A percentile compares a stretch with the other conserved stretches of the same genome.
Evolutionary conservation across 257 asterid species (phyloP).

Genomic region (Voacanga thouarsii): DNA sequence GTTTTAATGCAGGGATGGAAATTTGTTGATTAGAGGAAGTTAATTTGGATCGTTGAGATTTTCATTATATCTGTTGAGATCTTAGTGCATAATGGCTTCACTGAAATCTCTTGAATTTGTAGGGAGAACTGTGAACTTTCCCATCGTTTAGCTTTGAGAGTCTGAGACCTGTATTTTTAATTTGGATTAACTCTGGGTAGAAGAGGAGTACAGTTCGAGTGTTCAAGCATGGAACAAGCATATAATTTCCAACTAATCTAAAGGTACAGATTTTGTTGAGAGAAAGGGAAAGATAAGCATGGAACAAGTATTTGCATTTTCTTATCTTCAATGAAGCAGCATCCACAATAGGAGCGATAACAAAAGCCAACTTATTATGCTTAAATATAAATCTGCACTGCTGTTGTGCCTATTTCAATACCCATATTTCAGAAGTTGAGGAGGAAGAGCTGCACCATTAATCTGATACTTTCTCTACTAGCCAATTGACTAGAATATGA

Average conservation of each 20-base stretch:
- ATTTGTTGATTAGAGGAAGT: too few relatives aligned
- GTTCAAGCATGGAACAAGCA: neutral
- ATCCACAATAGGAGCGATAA: neutral
- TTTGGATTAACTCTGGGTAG: neutral
- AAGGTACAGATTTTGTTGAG: neutral
- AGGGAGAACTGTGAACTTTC: too few relatives aligned
- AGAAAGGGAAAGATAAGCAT: too few relatives aligned
- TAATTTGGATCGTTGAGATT: too few relatives aligned
- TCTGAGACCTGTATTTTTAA: too few relatives aligned
- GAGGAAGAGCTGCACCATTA: conserved; percentile 15
- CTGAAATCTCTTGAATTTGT: too few relatives aligned
- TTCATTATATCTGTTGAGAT: too few relatives aligned
- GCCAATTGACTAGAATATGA: conserved; percentile 27
- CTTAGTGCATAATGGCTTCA: too few relatives aligned
- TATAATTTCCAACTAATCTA: neutral
- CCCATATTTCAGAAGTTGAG: neutral
- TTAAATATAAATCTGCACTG: neutral
- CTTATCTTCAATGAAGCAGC: neutral
- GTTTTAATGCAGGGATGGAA: neutral
- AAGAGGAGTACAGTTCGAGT: neutral
- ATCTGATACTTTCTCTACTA: conserved; percentile 27
- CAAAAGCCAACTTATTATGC: neutral
- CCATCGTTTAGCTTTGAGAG: too few relatives aligned
- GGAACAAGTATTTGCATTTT: neutral
- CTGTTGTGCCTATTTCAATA: neutral